Base-by-base conservation (phyloP, 2,329 filamentous ascomycete genomes). In the Aspergillus jensenii region DNA sequence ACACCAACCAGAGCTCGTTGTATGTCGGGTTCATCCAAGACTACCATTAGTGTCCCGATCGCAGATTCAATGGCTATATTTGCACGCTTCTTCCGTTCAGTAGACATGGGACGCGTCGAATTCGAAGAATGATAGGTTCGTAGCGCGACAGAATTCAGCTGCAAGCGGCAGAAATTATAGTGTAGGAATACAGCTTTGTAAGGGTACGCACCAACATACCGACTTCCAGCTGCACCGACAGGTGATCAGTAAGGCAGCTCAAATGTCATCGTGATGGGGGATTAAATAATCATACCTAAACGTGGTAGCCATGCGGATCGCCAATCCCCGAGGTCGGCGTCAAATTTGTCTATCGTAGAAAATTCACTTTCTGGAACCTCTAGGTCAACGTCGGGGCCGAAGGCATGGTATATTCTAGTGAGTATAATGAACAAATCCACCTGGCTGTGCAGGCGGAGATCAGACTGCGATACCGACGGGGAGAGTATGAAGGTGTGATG, bases 131-230 rank as follows among this genome's bases (percentile, higher is more conserved):
- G 72, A 52, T 81, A 76, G 8, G 79, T 78, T 31, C 80, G 76
- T 23, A 83, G 67, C 31, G 79, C 80, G 25, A 81, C 76, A 4
- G 81, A 81, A 45, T 81, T 78, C 8, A 83, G 68, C 47, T 82
- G 79, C 17, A 83, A 68, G 48, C 79, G 76, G 47, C 79, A 81
- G 63, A 82, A 83, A 64, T 82, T 73, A 59, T 80, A 81, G 62
- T 82, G 79, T 59, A 83, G 71, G 27, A 73, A 72, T 6, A 81
- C 79, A 23, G 78, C 80, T 66, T 81, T 81, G 53, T 78, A 76
- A 19, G 81, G 81, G 63, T 82, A 82, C 51, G 75, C 72, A 40
- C 78, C 76, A 37, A 83, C 74, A 60, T 80, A 76, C 55, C 74
- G 73, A 59, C 79, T 79, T 33, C 76, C 76, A 47, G 71, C 79